These are phyloP conservation scores for Fusarium falciforme DNA, from an alignment of 2,329 filamentous ascomycete genomes.

Conservation along the genomic window DNA sequence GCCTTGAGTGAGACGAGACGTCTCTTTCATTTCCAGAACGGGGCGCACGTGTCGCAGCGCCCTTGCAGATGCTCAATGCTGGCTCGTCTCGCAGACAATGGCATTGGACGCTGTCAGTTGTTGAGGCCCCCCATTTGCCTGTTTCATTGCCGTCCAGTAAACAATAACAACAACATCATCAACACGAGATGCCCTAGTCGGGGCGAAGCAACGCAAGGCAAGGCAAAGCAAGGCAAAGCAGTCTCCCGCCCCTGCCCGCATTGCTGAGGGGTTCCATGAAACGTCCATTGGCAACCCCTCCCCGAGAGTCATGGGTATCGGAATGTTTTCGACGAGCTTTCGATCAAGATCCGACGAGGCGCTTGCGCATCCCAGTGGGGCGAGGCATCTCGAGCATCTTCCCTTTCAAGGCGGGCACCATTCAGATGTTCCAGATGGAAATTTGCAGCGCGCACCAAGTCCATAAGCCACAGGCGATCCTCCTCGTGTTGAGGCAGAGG, in stretches of 20 bases:
- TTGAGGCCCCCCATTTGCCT: conserved; percentile 29
- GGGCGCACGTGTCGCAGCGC: conserved; percentile 22
- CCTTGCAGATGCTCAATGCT: conserved; percentile 30
- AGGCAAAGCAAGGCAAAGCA: conserved; percentile 12
- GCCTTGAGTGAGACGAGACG: conserved; percentile 9
- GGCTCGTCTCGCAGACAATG: conserved; percentile 14
- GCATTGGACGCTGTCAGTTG: conserved; percentile 9
- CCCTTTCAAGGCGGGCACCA: conserved; percentile 42
- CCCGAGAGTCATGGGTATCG: conserved; percentile 36
- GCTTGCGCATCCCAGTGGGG: conserved; percentile 43
- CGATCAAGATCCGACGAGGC: conserved; percentile 44
- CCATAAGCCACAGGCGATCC: conserved; percentile 36
- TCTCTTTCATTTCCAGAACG: conserved; percentile 38
- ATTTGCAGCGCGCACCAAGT: conserved; percentile 33
- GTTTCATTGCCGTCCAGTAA: conserved; percentile 10
- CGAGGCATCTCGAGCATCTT: conserved; percentile 23
- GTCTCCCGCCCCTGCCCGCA: conserved; percentile 32
- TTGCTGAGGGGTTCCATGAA: conserved; percentile 31
- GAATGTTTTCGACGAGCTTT: conserved; percentile 37
- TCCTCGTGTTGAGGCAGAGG: conserved; percentile 38
- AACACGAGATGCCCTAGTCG: not conserved
- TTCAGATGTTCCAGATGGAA: conserved; percentile 41
- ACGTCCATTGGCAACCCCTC: conserved; percentile 25
- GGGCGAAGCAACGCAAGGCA: not conserved
- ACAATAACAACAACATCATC: conserved; percentile 25